Evolutionary conservation across 768 basidiomycete genomes (phyloP).

Genomic region (Panaeolus papilionaceus): DNA sequence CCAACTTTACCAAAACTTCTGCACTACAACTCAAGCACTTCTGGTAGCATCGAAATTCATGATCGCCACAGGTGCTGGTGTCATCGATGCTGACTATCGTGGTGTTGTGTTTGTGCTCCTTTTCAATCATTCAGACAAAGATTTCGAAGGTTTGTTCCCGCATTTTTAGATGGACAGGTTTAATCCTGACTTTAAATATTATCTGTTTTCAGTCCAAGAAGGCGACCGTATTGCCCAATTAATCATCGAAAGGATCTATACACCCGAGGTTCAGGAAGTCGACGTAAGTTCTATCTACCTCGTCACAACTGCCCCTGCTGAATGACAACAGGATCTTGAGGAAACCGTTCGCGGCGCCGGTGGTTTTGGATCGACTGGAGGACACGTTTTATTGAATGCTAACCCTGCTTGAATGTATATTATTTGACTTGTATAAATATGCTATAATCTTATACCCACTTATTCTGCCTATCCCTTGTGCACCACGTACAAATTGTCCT

Average conservation of each 20-base stretch:
- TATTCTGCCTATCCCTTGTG: conserved; percentile 39
- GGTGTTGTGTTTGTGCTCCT: conserved; percentile 90
- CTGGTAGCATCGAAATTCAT: conserved; percentile 90
- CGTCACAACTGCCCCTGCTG: conserved; percentile 17
- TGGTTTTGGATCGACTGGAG: conserved; percentile 97
- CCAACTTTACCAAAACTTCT: not conserved
- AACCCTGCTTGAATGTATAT: conserved; percentile 20
- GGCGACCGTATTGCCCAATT: conserved; percentile 98
- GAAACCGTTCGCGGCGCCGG: conserved; percentile 83
- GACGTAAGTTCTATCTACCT: conserved; percentile 55
- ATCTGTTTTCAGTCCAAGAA: conserved; percentile 67
- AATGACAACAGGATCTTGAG: conserved; percentile 69
- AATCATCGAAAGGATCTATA: conserved; percentile 89
- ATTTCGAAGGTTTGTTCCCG: conserved; percentile 74
- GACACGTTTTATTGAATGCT: conserved; percentile 59
- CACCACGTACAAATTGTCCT: conserved; percentile 66
- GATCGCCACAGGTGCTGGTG: conserved; percentile 98
- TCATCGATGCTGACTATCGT: conserved; percentile 96
- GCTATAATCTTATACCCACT: conserved; percentile 17
- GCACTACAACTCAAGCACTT: not conserved
- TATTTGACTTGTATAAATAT: conserved; percentile 20
- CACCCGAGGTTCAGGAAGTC: conserved; percentile 87
- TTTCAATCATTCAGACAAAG: conserved; percentile 90
- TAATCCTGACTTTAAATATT: not conserved
- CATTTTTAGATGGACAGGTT: not conserved